phyloP scores from a whole-genome alignment of 805 yeast genomes.

The Spathaspora gorwiae region DNA sequence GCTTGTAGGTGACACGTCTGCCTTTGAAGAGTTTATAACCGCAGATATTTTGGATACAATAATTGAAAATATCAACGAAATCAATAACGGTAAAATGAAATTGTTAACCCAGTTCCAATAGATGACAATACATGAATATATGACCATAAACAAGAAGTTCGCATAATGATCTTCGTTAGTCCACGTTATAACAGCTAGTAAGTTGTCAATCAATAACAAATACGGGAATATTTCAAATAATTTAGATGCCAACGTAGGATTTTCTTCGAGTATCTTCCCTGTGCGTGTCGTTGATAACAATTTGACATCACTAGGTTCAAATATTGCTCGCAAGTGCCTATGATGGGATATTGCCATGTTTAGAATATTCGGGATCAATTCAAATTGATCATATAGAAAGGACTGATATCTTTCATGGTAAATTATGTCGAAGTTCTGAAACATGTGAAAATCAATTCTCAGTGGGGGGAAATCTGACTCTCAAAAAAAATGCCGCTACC shows the following conservation, averaged over 20 bases:
- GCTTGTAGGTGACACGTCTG: conserved; percentile 46
- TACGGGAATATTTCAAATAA: conserved; percentile 46
- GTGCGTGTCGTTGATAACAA: conserved; percentile 26
- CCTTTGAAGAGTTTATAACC: conserved; percentile 36
- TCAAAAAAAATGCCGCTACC: no score
- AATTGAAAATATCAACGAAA: conserved; percentile 34
- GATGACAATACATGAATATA: conserved; percentile 34
- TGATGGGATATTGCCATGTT: neutral
- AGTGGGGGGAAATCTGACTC: no score
- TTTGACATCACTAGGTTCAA: conserved; percentile 36
- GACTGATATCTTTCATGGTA: no score
- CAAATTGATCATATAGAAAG: no score
- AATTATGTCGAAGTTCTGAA: no score
- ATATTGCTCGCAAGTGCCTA: conserved; percentile 12
- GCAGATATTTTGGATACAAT: conserved; percentile 44
- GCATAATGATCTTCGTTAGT: conserved; percentile 48
- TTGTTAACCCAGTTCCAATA: conserved; percentile 39
- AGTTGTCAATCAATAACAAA: conserved; percentile 39
- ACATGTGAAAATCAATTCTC: no score
- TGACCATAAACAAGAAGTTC: conserved; percentile 39
- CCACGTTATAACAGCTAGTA: conserved; percentile 49
- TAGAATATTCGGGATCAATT: no score
- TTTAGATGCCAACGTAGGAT: conserved; percentile 44
- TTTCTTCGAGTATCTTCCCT: conserved; percentile 31
- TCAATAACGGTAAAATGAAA: conserved; percentile 36